Conservation (phyloP, 2,329 filamentous ascomycete genomes). For the Penicillium sp. region DNA sequence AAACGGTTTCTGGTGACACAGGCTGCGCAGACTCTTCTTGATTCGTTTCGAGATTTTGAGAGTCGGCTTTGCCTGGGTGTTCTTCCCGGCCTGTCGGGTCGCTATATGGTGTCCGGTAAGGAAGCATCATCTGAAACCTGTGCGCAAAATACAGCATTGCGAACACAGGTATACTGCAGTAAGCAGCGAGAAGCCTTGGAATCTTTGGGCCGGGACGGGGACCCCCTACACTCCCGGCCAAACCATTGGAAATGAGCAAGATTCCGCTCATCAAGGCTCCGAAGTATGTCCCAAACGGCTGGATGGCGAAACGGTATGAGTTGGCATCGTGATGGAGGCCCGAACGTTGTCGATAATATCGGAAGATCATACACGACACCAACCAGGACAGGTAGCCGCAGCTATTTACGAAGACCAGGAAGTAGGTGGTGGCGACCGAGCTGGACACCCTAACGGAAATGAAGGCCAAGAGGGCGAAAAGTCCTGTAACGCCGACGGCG, state of each 20-base stretch:
- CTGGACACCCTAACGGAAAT: slow-evolving; percentile 65
- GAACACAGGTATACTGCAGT: slow-evolving; percentile 65
- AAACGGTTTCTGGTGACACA: slow-evolving; percentile 1
- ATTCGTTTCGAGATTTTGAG: background rate
- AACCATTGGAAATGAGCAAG: slow-evolving; percentile 70
- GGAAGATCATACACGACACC: slow-evolving; percentile 60
- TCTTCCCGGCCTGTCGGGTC: slow-evolving; percentile 1
- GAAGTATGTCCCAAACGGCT: slow-evolving; percentile 67
- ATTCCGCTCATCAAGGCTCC: slow-evolving; percentile 57
- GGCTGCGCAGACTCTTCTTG: background rate
- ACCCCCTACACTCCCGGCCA: slow-evolving; percentile 65
- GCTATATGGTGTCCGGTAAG: background rate
- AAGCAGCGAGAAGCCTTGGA: slow-evolving; percentile 62
- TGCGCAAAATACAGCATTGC: slow-evolving; percentile 57
- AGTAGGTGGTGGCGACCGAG: slow-evolving; percentile 65
- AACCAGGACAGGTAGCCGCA: slow-evolving; percentile 71
- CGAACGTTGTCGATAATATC: slow-evolving; percentile 55
- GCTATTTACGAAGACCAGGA: slow-evolving; percentile 69
- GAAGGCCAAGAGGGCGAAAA: slow-evolving; percentile 65
- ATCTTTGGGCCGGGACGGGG: slow-evolving; percentile 57
- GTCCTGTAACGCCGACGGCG: slow-evolving; percentile 57
- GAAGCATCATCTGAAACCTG: slow-evolving; percentile 35
- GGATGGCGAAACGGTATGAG: slow-evolving; percentile 55
- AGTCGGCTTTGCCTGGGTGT: background rate
- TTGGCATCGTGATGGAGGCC: slow-evolving; percentile 43